Percentiles rank a stretch among this genome's conserved stretches.
Evolutionary conservation across 306 rosid species (phyloP).

Genomic region (Psophocarpus tetragonolobus): DNA sequence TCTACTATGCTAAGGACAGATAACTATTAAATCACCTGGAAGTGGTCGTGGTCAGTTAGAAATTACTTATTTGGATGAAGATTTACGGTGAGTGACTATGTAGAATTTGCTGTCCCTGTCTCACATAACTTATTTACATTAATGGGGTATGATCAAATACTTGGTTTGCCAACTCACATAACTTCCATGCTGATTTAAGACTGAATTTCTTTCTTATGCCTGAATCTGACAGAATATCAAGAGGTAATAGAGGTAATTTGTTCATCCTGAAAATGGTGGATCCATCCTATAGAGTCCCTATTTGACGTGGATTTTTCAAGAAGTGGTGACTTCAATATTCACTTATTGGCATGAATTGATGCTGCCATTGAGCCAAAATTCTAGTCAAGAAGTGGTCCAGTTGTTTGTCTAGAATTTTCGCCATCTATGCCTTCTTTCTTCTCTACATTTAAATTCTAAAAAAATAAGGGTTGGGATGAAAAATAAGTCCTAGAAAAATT

Average conservation of each 20-base stretch:
- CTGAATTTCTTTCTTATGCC: conserved; percentile 13
- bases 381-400: background rate
- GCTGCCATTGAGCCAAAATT: background rate
- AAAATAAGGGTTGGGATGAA: too few relatives aligned
- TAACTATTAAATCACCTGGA: conserved; percentile 80
- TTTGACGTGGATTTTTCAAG: conserved; percentile 38
- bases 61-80: conserved; percentile 84
- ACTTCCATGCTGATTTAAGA: background rate
- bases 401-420: background rate
- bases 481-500: too few relatives aligned
- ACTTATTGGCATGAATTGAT: background rate
- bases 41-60: conserved; percentile 86
- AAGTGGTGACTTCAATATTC: background rate
- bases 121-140: background rate
- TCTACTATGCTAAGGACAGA: conserved; percentile 46
- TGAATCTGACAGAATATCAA: conserved; percentile 64
- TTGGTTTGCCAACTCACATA: background rate
- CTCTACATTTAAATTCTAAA: background rate
- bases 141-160: background rate
- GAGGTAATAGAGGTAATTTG: conserved; percentile 84
- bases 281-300: conserved; percentile 79
- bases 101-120: background rate
- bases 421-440: background rate
- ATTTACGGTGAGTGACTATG: conserved; percentile 51
- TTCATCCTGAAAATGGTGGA: conserved; percentile 85